phyloP scores from a whole-genome alignment of 2,329 filamentous ascomycete genomes.

The Arthrobotrys sinensis region DNA sequence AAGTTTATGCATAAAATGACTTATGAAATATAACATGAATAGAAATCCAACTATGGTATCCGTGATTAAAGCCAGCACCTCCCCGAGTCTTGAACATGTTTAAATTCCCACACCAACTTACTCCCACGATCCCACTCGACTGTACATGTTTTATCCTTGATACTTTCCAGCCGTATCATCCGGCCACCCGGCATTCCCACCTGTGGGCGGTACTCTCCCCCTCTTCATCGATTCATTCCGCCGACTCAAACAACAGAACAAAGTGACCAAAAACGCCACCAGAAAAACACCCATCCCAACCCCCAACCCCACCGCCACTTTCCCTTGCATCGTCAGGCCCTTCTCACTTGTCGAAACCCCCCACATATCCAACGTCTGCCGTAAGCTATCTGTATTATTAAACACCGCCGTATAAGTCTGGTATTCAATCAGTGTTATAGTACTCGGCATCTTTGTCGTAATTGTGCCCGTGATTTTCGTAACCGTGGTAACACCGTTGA shows the following conservation, averaged over 20 bases:
- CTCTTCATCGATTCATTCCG: conserved; percentile 9
- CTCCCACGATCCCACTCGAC: too few relatives aligned
- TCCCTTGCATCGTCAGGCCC: conserved; percentile 42
- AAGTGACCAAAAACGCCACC: conserved; percentile 42
- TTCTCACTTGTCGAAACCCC: conserved; percentile 19
- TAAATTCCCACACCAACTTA: too few relatives aligned
- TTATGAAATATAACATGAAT: too few relatives aligned
- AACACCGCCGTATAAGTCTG: conserved; percentile 49
- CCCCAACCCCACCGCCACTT: conserved; percentile 39
- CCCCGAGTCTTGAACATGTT: too few relatives aligned
- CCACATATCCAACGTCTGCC: conserved; percentile 37
- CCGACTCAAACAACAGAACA: conserved; percentile 31
- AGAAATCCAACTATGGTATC: too few relatives aligned
- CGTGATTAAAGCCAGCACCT: too few relatives aligned
- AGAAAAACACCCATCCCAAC: conserved; percentile 35
- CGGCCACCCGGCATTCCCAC: conserved; percentile 42
- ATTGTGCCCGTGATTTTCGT: conserved; percentile 44
- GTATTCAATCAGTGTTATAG: conserved; percentile 39
- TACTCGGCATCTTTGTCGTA: conserved; percentile 38
- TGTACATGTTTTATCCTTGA: background rate
- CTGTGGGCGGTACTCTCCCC: background rate
- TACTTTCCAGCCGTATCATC: background rate
- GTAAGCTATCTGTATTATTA: conserved; percentile 11
- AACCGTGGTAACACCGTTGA: conserved; percentile 28
- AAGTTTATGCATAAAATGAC: too few relatives aligned